A percentile compares a stretch with the other conserved stretches of the same genome.
phyloP scores from a whole-genome alignment of 139 green algal species.

The Closterium sp. region DNA sequence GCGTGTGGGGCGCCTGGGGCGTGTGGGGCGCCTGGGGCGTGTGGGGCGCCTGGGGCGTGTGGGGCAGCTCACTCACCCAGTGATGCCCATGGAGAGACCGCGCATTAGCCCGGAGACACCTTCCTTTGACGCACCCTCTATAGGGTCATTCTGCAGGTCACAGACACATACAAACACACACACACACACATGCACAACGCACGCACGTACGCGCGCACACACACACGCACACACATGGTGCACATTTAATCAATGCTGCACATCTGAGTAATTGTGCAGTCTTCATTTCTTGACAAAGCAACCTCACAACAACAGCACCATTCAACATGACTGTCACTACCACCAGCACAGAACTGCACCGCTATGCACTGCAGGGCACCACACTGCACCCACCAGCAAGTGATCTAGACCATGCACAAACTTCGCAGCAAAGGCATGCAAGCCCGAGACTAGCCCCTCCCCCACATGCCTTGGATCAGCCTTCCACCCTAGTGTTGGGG shows the following conservation, averaged over 20 bases:
- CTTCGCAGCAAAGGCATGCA: constrained; percentile 19
- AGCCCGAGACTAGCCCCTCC: constrained; percentile 10
- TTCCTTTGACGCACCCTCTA: constrained; percentile 25
- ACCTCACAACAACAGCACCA: no score
- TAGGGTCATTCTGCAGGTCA: constrained; percentile 12
- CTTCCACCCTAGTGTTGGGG: neutral
- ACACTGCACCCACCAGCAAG: constrained; percentile 14
- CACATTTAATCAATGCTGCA: no score
- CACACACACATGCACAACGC: no score
- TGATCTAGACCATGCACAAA: constrained; percentile 24
- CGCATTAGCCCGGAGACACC: constrained; percentile 8
- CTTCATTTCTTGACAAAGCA: no score
- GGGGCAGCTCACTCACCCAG: constrained; percentile 1
- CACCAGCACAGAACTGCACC: neutral
- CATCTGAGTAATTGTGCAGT: no score
- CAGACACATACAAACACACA: no score
- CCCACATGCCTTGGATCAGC: constrained; percentile 12
- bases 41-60: no score
- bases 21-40: no score
- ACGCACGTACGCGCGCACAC: no score
- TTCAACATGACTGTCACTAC: neutral
- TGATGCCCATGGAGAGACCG: neutral
- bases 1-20: no score
- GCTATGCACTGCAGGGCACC: neutral
- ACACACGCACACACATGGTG: no score